phyloP scores from a whole-genome alignment of 805 yeast genomes.

The Torulaspora indica region DNA sequence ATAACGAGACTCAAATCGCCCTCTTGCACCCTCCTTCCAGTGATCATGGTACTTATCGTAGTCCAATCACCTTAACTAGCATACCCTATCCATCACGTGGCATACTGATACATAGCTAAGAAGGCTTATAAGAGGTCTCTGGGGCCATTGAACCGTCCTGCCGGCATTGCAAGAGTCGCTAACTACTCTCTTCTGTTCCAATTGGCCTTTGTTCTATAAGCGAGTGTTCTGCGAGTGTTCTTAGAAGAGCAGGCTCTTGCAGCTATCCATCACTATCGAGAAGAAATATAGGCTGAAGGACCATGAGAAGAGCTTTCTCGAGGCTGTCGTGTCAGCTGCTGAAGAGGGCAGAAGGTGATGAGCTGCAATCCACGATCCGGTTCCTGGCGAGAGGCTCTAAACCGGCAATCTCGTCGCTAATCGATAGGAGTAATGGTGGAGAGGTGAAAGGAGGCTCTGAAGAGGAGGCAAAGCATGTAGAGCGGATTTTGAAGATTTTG shows the following conservation, averaged over 20 bases:
- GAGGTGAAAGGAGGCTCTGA: conserved; percentile 7
- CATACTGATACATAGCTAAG: not conserved
- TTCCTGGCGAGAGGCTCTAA: conserved; percentile 23
- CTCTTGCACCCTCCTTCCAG: too few relatives aligned
- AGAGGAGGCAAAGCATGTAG: conserved; percentile 22
- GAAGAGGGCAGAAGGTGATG: conserved; percentile 24
- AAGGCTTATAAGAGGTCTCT: not conserved
- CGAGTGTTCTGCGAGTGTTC: not conserved
- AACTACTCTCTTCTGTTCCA: not conserved
- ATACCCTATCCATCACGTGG: not conserved
- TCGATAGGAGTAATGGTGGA: conserved; percentile 4
- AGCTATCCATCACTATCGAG: not conserved
- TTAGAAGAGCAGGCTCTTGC: not conserved
- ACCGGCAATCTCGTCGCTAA: conserved; percentile 10
- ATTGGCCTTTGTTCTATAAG: not conserved
- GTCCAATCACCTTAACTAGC: not conserved
- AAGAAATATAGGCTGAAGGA: not conserved
- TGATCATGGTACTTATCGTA: not conserved
- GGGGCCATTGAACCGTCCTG: not conserved
- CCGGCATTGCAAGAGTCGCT: not conserved
- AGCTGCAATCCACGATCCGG: conserved; percentile 25
- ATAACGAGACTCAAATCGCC: too few relatives aligned
- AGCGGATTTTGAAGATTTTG: conserved; percentile 26
- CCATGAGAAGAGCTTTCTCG: conserved; percentile 23
- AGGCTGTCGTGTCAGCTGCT: conserved; percentile 17